phyloP scores from a whole-genome alignment of 2,329 filamentous ascomycete genomes.

The Aplosporella prunicola region DNA sequence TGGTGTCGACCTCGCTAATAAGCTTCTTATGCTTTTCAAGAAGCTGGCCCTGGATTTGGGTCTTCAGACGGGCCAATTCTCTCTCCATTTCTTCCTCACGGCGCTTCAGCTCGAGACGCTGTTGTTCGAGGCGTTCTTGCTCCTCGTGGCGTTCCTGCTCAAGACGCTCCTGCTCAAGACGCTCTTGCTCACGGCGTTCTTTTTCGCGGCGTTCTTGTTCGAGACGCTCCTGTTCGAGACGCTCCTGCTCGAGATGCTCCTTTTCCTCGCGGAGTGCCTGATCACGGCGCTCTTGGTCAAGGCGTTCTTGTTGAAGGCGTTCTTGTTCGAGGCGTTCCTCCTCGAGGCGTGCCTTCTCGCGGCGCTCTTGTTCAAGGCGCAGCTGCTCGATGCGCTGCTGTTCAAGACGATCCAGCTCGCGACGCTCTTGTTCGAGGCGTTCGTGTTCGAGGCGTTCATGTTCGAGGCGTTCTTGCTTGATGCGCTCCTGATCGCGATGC shows the following conservation, averaged over 20 bases:
- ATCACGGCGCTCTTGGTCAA: not conserved
- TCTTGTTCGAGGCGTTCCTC: not conserved
- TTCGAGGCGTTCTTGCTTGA: not conserved
- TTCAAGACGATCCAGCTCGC: not conserved
- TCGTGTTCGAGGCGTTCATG: not conserved
- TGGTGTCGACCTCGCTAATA: not conserved
- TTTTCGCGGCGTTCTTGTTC: not conserved
- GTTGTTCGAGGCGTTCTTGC: not conserved
- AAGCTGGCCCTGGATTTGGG: not conserved
- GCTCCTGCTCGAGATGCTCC: not conserved
- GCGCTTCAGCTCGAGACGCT: not conserved
- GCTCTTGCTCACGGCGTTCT: not conserved
- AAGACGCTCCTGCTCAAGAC: not conserved
- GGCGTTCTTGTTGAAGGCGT: not conserved
- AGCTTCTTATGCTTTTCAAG: not conserved
- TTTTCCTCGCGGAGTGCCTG: not conserved
- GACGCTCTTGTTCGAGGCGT: conserved; percentile 1
- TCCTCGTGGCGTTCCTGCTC: conserved; percentile 1
- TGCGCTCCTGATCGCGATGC: not conserved
- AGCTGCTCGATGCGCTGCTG: not conserved
- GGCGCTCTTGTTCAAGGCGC: not conserved
- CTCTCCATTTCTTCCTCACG: not conserved
- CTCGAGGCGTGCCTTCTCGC: not conserved
- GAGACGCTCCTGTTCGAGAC: not conserved
- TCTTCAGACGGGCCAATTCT: no score